A percentile compares a stretch with the other conserved stretches of the same genome.
Evolutionary conservation across 495 filamentous ascomycete species (phyloP).

Genomic region (Talaromyces proteolyticus): DNA sequence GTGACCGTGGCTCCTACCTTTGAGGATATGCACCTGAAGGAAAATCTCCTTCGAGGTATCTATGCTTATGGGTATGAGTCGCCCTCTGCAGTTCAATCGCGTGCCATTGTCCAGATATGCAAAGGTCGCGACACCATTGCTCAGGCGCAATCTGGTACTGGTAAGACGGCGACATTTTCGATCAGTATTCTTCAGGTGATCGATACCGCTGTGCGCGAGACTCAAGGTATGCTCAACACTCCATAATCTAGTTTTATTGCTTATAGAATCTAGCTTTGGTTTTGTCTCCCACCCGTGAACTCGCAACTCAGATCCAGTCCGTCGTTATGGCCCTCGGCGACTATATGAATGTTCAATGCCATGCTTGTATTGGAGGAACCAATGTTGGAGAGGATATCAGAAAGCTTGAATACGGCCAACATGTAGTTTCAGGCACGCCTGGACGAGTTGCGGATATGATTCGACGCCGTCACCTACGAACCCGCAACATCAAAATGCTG

Average conservation of each 20-base stretch:
- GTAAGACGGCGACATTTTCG: constrained; percentile 98
- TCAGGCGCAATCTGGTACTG: constrained; percentile 98
- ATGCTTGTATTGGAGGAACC: constrained; percentile 97
- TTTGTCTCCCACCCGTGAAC: constrained; percentile 94
- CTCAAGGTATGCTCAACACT: constrained; percentile 52
- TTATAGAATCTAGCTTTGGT: constrained; percentile 62
- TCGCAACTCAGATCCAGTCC: constrained; percentile 96
- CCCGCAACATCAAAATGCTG: constrained; percentile 96
- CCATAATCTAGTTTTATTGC: constrained; percentile 5
- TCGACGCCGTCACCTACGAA: constrained; percentile 87
- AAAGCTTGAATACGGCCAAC: constrained; percentile 93
- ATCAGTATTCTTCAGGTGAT: constrained; percentile 96
- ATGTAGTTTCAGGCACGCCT: constrained; percentile 94
- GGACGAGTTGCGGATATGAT: constrained; percentile 99
- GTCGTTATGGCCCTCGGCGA: constrained; percentile 96
- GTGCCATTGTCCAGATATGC: constrained; percentile 97
- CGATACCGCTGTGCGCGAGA: constrained; percentile 76
- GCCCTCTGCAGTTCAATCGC: constrained; percentile 92
- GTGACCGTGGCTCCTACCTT: constrained; percentile 75
- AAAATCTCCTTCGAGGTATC: constrained; percentile 92
- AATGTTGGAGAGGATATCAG: constrained; percentile 96
- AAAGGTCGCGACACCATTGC: constrained; percentile 98
- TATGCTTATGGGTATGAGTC: constrained; percentile 99
- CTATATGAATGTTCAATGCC: constrained; percentile 99
- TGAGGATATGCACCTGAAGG: constrained; percentile 84